Evolutionary conservation across 805 yeast genomes (phyloP), one percentile per base, ranked within the genome.

Genomic region (Candida lessepsii): DNA sequence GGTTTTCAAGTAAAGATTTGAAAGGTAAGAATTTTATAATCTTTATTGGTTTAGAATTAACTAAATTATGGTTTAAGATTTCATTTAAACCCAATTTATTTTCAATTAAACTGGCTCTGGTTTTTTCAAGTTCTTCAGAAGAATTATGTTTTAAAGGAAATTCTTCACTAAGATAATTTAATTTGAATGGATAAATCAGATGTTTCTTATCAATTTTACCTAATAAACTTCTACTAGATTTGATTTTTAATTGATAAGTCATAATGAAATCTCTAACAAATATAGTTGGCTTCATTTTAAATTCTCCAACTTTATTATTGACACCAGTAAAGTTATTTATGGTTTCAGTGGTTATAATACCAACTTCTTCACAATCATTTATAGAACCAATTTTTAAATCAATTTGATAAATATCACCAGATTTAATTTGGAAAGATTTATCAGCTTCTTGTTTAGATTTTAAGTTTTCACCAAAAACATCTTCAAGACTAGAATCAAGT

Each of bases 181-280:
- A 73, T 64, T 88, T 91, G 73, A 91, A 87, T 42, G 99, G 98
- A 63, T 79, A 91, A 24, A 93, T 98, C 19, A 96, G 86, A 51
- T 78, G 72, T 35, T 76, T 69, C 50, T 76, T 78, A 63, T 89
- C 96, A 49, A 87, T 77, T 45, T 76, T 76, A 24, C 79, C 71
- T 49, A 90, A 71, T 41, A 89, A 71, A 46, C 73, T 75, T 61
- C 96, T 79, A 8, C 96, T 74, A 17, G 86, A 72, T 57, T 76
- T 81, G 52, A 91, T 70, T 57, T 83, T 88, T 57, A 91, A 75
- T 43, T 78, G 82, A 59, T 90, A 86, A 30, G 75, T 70, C 45
- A 86, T 78, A n/a, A 95, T 86, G 60, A 80, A 86, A 63, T 91
- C 98, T 62, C 99, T 80, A 43, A 86, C 76, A 61, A 71, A 87